Evolutionary conservation across 129 eudicot species (phyloP).

Genomic region (Apium graveolens): DNA sequence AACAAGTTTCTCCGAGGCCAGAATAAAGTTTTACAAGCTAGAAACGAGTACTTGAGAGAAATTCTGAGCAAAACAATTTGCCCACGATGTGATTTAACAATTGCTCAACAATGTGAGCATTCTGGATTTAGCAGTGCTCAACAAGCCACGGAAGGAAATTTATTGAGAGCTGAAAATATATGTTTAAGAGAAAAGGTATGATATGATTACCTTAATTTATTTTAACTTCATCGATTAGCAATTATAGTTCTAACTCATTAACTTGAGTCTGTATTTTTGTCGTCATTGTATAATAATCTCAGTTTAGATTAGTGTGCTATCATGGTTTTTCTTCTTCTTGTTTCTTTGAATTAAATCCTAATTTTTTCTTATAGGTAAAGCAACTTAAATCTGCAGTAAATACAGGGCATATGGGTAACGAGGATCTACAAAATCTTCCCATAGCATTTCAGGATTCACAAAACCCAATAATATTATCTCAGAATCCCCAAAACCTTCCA

Average conservation of each 20-base stretch:
- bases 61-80: background rate
- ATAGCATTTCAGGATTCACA: no score
- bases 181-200: background rate
- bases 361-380: background rate
- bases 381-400: background rate
- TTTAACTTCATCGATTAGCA: no score
- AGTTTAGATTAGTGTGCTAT: no score
- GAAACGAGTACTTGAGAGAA: background rate
- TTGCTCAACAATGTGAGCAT: background rate
- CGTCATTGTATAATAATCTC: no score
- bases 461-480: no score
- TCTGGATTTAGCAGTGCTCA: background rate
- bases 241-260: background rate
- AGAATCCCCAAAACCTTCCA: no score
- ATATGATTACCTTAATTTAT: no score
- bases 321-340: no score
- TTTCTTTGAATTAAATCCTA: no score
- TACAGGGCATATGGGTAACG: no score
- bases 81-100: background rate
- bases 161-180: background rate
- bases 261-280: no score
- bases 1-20: background rate
- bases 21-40: background rate
- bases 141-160: background rate
- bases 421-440: no score